Conservation (phyloP, 1,284 basidiomycete genomes). For the Meripilus lineatus region DNA sequence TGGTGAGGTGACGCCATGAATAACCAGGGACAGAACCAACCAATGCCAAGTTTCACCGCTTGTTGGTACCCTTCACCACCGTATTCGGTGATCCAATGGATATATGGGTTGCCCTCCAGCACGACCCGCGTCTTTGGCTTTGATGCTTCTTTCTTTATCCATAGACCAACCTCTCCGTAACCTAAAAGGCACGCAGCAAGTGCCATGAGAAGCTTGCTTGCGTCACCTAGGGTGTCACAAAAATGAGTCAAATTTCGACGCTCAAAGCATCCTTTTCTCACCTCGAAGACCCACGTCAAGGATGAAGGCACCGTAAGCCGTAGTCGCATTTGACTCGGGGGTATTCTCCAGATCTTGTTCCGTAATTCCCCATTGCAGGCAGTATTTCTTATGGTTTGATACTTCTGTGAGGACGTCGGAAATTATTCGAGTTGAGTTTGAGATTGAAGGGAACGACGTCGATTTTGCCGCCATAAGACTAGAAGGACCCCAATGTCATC, state of each 20-base stretch:
- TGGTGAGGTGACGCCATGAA: background rate
- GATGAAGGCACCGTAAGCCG: constrained; percentile 84
- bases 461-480: constrained; percentile 81
- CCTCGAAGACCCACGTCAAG: constrained; percentile 74
- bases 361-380: constrained; percentile 64
- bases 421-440: constrained; percentile 63
- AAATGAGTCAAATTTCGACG: background rate
- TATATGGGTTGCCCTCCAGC: constrained; percentile 68
- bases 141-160: constrained; percentile 57
- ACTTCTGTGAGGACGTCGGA: constrained; percentile 67
- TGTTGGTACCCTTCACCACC: constrained; percentile 64
- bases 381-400: constrained; percentile 69
- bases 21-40: constrained; percentile 34
- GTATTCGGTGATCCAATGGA: constrained; percentile 83
- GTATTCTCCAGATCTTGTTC: constrained; percentile 55
- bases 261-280: too few relatives aligned
- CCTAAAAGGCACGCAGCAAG: constrained; percentile 86
- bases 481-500: background rate
- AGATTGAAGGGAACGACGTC: constrained; percentile 58
- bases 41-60: constrained; percentile 69
- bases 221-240: constrained; percentile 48
- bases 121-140: constrained; percentile 48
- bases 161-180: constrained; percentile 92
- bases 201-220: constrained; percentile 73
- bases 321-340: constrained; percentile 66